These are phyloP conservation scores for Viola pubescens DNA, from an alignment of 441 rosid species.

Conservation along the genomic window DNA sequence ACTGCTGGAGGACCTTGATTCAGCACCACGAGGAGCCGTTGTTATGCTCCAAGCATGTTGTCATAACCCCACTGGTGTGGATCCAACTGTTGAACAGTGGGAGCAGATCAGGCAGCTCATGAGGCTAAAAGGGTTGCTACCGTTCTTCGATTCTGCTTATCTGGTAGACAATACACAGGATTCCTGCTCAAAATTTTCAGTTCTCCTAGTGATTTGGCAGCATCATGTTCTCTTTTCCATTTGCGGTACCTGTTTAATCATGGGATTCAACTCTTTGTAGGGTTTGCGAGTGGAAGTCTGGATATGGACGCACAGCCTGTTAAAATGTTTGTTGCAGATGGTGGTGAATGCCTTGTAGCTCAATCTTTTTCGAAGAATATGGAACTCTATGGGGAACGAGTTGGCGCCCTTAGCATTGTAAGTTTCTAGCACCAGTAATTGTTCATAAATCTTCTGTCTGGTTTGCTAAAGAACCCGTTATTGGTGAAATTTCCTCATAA, in stretches of 20 bases:
- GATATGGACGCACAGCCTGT: slow-evolving; percentile 64
- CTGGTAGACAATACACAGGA: slow-evolving; percentile 37
- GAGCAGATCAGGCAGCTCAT: slow-evolving; percentile 61
- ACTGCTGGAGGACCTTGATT: slow-evolving; percentile 64
- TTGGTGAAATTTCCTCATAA: too few relatives aligned
- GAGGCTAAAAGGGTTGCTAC: slow-evolving; percentile 51
- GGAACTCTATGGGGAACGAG: slow-evolving; percentile 82
- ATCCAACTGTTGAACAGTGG: slow-evolving; percentile 75
- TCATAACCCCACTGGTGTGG: slow-evolving; percentile 89
- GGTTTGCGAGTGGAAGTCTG: slow-evolving; percentile 77
- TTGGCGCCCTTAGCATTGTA: slow-evolving; percentile 85
- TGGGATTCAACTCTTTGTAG: slow-evolving; percentile 19
- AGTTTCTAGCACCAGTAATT: slow-evolving; percentile 16
- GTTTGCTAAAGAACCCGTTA: too few relatives aligned
- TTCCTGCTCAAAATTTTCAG: neutral
- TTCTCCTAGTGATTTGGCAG: neutral
- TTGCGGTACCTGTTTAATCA: neutral
- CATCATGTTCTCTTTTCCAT: neutral
- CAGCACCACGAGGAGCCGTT: slow-evolving; percentile 65
- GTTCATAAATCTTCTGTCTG: neutral
- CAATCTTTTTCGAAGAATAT: slow-evolving; percentile 79
- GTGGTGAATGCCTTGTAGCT: slow-evolving; percentile 72
- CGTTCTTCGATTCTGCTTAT: slow-evolving; percentile 86
- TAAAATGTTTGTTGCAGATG: slow-evolving; percentile 72
- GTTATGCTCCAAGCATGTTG: slow-evolving; percentile 83